phyloP scores from a whole-genome alignment of 2,329 filamentous ascomycete genomes.

The Neoascochyta sp. region DNA sequence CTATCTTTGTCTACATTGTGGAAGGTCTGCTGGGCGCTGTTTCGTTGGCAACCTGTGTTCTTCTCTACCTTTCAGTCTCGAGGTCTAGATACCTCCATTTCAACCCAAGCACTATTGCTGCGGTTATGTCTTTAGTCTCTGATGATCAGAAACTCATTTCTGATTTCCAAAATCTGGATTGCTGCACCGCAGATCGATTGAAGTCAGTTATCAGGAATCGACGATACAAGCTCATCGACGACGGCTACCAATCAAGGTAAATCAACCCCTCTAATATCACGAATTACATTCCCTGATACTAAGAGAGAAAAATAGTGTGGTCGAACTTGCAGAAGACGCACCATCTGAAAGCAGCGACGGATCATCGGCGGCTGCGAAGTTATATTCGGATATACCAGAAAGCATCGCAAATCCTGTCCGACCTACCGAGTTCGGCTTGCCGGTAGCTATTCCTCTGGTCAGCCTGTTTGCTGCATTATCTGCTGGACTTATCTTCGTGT shows the following conservation, averaged over 20 bases:
- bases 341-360: no score
- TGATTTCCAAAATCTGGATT: conserved; percentile 22
- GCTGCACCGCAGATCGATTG: conserved; percentile 16
- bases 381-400: background rate
- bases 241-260: no score
- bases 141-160: conserved; percentile 20
- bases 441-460: conserved; percentile 15
- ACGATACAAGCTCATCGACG: conserved; percentile 15
- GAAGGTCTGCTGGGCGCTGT: conserved; percentile 32
- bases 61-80: conserved; percentile 22
- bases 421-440: conserved; percentile 19
- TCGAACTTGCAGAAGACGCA: no score
- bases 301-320: no score
- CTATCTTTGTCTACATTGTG: conserved; percentile 39
- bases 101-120: conserved; percentile 38
- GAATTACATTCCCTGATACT: no score
- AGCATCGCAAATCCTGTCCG: conserved; percentile 18
- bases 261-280: no score
- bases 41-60: conserved; percentile 13
- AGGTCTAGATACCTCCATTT: conserved; percentile 19
- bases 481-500: conserved; percentile 16
- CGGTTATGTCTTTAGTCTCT: conserved; percentile 34
- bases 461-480: conserved; percentile 10
- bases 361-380: no score
- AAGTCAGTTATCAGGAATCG: conserved; percentile 9